Base-by-base conservation (phyloP, 1,284 basidiomycete species). In the Trametes pubescens region DNA sequence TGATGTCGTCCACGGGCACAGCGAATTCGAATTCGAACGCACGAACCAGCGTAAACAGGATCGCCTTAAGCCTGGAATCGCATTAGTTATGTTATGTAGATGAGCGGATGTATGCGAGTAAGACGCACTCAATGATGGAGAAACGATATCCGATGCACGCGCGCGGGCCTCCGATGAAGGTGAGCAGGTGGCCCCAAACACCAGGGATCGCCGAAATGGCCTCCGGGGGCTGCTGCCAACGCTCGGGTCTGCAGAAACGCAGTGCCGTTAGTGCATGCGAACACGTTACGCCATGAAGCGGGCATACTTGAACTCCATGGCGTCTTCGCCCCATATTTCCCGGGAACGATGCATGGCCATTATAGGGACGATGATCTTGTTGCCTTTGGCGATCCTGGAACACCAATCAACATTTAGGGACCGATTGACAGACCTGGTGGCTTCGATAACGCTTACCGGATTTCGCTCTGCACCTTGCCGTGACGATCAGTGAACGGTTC, bases 141-240 rank as follows among this genome's bases (percentile, higher is more conserved):
- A 92, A 92, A 4, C 87, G 83, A 72, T 88, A 92, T 0, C 90
- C 90, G 51, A 89, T 88, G 69, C 87, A 89, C 1, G 85, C 81
- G 35, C 82, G 81, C 6, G 86, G 81, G 0, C 88, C 88, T n/a
- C 84, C 84, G 2, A 86, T 67, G 78, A 91, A 91, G 1, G 83
- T 82, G 48, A 90, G 74, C 69, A 85, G 61, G 64, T 89, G 82
- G 11, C 82, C 79, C 82, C 81, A 88, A 0, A 90, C 77, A 1
- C 87, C 84, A 0, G 88, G 88, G 24, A 89, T 79, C 0, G 72
- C 73, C 7, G 74, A 72, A 0, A 78, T 79, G 0, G 74, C 76
- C 35, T 82, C 80, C 0, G 86, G 85, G 7, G 79, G 57, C 5
- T 80, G 72, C 2, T 34, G 5, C 87, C 88, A 89, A 8, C 86